Percentiles rank a stretch among this genome's conserved stretches.
Evolutionary conservation across 208 protist genomes (phyloP).

Genomic region (Angomonas desouzai): DNA sequence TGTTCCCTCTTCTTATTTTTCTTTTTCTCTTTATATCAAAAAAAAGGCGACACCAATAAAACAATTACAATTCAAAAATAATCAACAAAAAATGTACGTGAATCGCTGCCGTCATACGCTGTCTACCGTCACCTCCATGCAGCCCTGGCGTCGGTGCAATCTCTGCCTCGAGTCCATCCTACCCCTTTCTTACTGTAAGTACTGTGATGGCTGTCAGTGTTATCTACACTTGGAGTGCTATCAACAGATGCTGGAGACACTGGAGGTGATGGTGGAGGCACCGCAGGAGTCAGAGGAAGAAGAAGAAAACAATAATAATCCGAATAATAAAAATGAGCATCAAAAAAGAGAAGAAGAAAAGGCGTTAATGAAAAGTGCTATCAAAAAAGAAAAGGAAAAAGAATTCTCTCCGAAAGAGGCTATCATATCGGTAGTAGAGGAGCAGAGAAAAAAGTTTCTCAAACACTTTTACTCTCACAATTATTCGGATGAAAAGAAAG

Average conservation of each 20-base stretch:
- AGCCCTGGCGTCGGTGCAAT: neutral
- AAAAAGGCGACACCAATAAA: neutral
- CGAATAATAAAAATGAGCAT: neutral
- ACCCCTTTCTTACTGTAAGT: neutral
- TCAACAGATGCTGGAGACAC: neutral
- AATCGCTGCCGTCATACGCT: slow-evolving; percentile 9
- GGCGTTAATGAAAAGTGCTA: no score
- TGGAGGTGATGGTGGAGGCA: neutral
- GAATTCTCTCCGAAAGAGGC: no score
- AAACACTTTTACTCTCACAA: no score
- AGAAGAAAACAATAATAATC: neutral
- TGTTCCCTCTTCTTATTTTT: no score
- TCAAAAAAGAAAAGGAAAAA: neutral
- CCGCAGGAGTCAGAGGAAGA: neutral
- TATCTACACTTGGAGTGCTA: slow-evolving; percentile 6
- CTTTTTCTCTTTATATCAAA: neutral
- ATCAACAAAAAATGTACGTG: slow-evolving; percentile 5
- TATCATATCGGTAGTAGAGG: no score
- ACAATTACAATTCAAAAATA: neutral
- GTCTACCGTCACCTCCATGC: neutral
- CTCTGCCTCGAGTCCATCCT: neutral
- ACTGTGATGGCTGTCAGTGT: slow-evolving; percentile 2
- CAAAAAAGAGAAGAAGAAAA: neutral
- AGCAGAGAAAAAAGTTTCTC: no score
- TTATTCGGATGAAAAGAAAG: neutral